Conservation (phyloP, 2,329 filamentous ascomycete genomes). For the Colletotrichum eleusines region DNA sequence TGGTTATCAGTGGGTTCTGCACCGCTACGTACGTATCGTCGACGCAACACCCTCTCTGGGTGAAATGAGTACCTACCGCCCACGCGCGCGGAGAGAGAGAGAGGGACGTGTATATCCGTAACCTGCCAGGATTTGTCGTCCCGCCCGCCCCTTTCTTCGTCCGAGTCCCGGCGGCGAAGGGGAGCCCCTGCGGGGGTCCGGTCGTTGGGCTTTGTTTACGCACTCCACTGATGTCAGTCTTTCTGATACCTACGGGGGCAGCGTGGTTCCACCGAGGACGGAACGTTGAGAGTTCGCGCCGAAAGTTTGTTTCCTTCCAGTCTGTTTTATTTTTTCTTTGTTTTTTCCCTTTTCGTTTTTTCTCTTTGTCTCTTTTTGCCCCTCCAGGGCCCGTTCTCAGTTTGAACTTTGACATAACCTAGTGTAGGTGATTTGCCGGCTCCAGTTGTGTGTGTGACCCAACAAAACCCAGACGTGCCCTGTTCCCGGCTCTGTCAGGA, state of each 20-base stretch:
- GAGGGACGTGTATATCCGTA: conserved; percentile 24
- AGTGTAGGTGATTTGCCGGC: no score
- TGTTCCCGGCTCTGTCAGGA: conserved; percentile 32
- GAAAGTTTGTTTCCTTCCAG: conserved; percentile 19
- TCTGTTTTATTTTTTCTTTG: no score
- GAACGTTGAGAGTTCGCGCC: conserved; percentile 34
- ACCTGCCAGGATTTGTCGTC: conserved; percentile 18
- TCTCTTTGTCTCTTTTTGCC: no score
- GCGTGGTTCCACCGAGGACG: conserved; percentile 16
- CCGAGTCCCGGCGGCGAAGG: conserved; percentile 13
- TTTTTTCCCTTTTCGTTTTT: no score
- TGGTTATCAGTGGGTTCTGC: conserved; percentile 8
- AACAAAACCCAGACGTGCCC: conserved; percentile 23
- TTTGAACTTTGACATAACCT: conserved; percentile 5
- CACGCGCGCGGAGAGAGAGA: background rate
- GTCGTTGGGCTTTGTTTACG: background rate
- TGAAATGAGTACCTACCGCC: no score
- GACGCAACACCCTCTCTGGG: conserved; percentile 18
- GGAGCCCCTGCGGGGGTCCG: background rate
- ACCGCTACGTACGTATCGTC: conserved; percentile 14
- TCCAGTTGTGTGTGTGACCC: conserved; percentile 34
- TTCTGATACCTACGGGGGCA: background rate
- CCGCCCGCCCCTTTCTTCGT: conserved; percentile 10
- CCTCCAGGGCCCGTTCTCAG: no score
- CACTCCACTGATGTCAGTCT: conserved; percentile 9